Evolutionary conservation across 805 yeast species (phyloP), one percentile per base, ranked within the genome.

Genomic region (Cyberlindnera mrakii): DNA sequence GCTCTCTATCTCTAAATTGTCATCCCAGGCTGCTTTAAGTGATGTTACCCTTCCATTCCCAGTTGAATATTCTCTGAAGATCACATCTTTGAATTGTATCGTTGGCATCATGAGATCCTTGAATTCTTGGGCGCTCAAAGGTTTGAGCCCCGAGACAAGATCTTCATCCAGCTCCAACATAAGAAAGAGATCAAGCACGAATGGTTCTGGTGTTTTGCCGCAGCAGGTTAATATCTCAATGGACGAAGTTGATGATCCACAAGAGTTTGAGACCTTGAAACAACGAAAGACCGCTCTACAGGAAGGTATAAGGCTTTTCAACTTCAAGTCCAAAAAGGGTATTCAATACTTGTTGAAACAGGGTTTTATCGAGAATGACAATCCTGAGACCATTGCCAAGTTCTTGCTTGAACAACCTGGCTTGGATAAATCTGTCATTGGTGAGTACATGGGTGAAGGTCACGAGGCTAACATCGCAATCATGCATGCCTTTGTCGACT

Each of bases 401-500:
- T 88, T 93, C 63, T 65, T 93, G 41, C 63, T 87, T 37, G 74
- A 78, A 1, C 82, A 83, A 4, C 88, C 81, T 34, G 85, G 91
- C 0, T 68, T 93, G 41, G 96, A 89, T 58, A 84, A 90, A 59
- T 74, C 90, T 0, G 77, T 77, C 6, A 72, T 95, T 44, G 99
- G 99, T 41, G 98, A 91, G 56, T 93, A 72, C 59, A 68, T 93
- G 46, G 99, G 99, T 42, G 96, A 86, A 54, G 95, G 91, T 30
- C 82, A 82, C 49, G 85, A 82, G 11, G 72, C 73, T 38, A 83
- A 87, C 59, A 77, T 87, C 47, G 80, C 82, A 4, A 78, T 83
- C 32, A 89, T 91, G 97, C 96, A 90, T 63, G 84, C 88, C 6
- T 93, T 93, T 67, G 95, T 91, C 25, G 96, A 90, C 58, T 67